Percentiles rank a stretch among this genome's conserved stretches.
These are phyloP conservation scores for Mycogone perniciosa DNA, from an alignment of 2,329 filamentous ascomycete species.

Conservation along the genomic window DNA sequence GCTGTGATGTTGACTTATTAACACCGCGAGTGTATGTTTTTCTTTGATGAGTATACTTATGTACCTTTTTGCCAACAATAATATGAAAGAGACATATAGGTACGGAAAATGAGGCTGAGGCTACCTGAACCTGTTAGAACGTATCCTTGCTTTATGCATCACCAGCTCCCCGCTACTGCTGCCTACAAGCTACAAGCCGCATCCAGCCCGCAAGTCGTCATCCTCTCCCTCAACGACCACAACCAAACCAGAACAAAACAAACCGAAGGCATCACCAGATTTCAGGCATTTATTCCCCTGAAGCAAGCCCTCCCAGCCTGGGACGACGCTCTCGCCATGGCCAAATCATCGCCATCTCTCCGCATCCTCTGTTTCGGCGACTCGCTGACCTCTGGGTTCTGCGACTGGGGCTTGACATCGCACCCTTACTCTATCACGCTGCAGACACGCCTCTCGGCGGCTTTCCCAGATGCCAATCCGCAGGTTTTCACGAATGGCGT, in stretches of 20 bases:
- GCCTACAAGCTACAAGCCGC: no score
- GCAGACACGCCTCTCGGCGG: slow-evolving; percentile 37
- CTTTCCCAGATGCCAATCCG: slow-evolving; percentile 38
- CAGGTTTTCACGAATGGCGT: slow-evolving; percentile 43
- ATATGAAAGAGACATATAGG: no score
- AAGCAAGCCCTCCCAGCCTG: neutral
- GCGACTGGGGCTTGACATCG: slow-evolving; percentile 32
- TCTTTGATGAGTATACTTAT: no score
- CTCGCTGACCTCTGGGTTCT: slow-evolving; percentile 55
- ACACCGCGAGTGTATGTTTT: no score
- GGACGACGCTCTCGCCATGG: slow-evolving; percentile 16
- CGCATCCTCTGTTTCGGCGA: slow-evolving; percentile 59
- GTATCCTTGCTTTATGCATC: no score
- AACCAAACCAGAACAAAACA: no score
- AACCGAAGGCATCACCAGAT: no score
- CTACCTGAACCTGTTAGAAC: no score
- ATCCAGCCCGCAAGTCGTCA: neutral
- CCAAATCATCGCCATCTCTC: slow-evolving; percentile 28
- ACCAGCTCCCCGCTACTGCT: no score
- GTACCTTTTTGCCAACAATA: no score
- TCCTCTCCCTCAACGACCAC: neutral
- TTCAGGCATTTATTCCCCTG: neutral
- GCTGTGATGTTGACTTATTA: no score
- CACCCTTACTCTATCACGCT: slow-evolving; percentile 51
- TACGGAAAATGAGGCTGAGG: no score